A percentile compares a stretch with the other conserved stretches of the same genome.
phyloP scores from a whole-genome alignment of 139 green algal genomes.

The Diplosphaera chodatii region DNA sequence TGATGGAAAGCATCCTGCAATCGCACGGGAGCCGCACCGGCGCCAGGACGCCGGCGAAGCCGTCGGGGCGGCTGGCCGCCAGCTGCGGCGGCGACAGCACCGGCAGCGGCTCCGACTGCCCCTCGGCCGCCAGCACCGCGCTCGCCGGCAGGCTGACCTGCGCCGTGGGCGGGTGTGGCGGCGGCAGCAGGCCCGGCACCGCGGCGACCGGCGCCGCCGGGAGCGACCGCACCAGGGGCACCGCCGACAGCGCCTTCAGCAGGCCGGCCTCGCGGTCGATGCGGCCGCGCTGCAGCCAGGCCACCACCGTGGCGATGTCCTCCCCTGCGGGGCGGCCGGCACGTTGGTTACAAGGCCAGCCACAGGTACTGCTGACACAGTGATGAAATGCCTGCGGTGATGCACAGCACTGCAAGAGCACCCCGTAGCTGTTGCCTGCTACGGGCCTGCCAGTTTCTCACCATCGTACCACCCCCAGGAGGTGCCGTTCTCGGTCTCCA shows the following conservation, averaged over 20 bases:
- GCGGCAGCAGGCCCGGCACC: too few species aligned
- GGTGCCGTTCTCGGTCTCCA: conserved; percentile 45
- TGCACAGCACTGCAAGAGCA: neutral
- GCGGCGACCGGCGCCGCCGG: neutral
- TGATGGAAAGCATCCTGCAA: too few species aligned
- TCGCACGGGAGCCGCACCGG: too few species aligned
- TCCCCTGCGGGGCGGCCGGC: conserved; percentile 9
- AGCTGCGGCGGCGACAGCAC: conserved; percentile 24
- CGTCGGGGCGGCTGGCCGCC: conserved; percentile 35
- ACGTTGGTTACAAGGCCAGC: neutral
- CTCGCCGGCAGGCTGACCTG: neutral
- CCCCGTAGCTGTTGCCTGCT: too few species aligned
- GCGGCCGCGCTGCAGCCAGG: conserved; percentile 28
- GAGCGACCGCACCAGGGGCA: conserved; percentile 33
- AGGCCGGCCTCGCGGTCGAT: conserved; percentile 44
- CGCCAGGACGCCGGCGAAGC: conserved; percentile 47
- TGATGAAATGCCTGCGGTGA: too few species aligned
- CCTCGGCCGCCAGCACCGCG: neutral
- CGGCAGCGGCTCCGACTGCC: conserved; percentile 1
- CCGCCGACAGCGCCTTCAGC: conserved; percentile 39
- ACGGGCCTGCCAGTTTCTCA: too few species aligned
- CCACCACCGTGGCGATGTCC: conserved; percentile 23
- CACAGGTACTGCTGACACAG: neutral
- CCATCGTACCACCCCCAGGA: conserved; percentile 49
- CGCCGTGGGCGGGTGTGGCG: too few species aligned